A percentile compares a stretch with the other conserved stretches of the same genome.
phyloP scores from a whole-genome alignment of 306 rosid species.

The Vigna reflexopilosa region DNA sequence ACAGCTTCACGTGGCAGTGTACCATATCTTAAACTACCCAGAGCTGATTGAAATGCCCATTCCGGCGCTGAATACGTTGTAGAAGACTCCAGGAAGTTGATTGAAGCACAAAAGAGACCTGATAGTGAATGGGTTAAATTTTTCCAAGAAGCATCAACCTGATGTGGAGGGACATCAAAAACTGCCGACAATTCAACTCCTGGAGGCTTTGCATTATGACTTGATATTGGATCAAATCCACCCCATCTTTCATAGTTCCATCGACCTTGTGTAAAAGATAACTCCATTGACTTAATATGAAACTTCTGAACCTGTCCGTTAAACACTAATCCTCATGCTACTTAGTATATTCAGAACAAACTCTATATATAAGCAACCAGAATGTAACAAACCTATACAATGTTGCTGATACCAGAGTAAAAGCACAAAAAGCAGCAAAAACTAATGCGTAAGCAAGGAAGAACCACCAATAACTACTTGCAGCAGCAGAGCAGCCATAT shows the following conservation, averaged over 20 bases:
- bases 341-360: slow-evolving; percentile 41
- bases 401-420: neutral
- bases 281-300: slow-evolving; percentile 81
- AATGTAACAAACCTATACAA: neutral
- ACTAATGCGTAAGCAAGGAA: slow-evolving; percentile 2
- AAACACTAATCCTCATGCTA: slow-evolving; percentile 49
- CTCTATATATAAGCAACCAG: neutral
- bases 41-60: slow-evolving; percentile 66
- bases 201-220: slow-evolving; percentile 91
- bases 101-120: slow-evolving; percentile 96
- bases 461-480: neutral
- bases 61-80: slow-evolving; percentile 79
- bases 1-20: slow-evolving; percentile 97
- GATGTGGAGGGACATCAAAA: slow-evolving; percentile 71
- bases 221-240: slow-evolving; percentile 87
- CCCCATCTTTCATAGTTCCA: slow-evolving; percentile 98
- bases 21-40: slow-evolving; percentile 84
- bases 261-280: slow-evolving; percentile 97
- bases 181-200: slow-evolving; percentile 98
- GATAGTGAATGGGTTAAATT: slow-evolving; percentile 90
- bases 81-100: slow-evolving; percentile 93
- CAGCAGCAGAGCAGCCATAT: neutral
- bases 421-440: slow-evolving; percentile 18
- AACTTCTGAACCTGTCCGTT: slow-evolving; percentile 83
- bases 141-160: slow-evolving; percentile 88